A percentile compares a stretch with the other conserved stretches of the same genome.
phyloP scores from a whole-genome alignment of 495 filamentous ascomycete genomes.

The Penicillium desertorum region DNA sequence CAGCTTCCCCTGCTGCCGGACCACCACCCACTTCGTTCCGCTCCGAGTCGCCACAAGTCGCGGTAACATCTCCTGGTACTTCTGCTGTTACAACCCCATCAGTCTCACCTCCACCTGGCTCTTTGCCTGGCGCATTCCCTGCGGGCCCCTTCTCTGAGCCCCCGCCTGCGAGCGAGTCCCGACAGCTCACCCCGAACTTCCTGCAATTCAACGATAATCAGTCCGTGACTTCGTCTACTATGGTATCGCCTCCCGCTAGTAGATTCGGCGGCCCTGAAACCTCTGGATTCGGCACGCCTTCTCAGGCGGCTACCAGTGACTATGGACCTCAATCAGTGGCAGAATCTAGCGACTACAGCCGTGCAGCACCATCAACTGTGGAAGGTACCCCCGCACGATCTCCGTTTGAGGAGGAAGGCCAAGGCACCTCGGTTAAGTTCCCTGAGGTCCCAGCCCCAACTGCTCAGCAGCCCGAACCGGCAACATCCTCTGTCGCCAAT shows the following conservation, averaged over 20 bases:
- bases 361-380: constrained; percentile 19
- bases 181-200: constrained; percentile 71
- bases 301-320: constrained; percentile 44
- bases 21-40: constrained; percentile 68
- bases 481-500: constrained; percentile 23
- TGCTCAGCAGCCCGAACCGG: constrained; percentile 18
- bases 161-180: constrained; percentile 62
- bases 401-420: constrained; percentile 50
- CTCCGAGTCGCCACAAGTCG: constrained; percentile 49
- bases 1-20: constrained; percentile 43
- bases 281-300: constrained; percentile 59
- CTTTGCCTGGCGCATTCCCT: constrained; percentile 37
- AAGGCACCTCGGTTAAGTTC: constrained; percentile 28
- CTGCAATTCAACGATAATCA: constrained; percentile 65
- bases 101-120: constrained; percentile 56
- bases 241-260: constrained; percentile 77
- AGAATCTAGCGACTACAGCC: constrained; percentile 29
- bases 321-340: constrained; percentile 18
- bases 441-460: constrained; percentile 26
- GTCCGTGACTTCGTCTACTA: constrained; percentile 72
- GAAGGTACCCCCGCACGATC: constrained; percentile 29
- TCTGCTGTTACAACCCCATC: constrained; percentile 58
- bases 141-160: constrained; percentile 44
- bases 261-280: constrained; percentile 57
- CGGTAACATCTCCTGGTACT: constrained; percentile 38